These are phyloP conservation scores for Hypomontagnella monticulosa DNA, from an alignment of 495 filamentous ascomycete genomes.

Conservation along the genomic window DNA sequence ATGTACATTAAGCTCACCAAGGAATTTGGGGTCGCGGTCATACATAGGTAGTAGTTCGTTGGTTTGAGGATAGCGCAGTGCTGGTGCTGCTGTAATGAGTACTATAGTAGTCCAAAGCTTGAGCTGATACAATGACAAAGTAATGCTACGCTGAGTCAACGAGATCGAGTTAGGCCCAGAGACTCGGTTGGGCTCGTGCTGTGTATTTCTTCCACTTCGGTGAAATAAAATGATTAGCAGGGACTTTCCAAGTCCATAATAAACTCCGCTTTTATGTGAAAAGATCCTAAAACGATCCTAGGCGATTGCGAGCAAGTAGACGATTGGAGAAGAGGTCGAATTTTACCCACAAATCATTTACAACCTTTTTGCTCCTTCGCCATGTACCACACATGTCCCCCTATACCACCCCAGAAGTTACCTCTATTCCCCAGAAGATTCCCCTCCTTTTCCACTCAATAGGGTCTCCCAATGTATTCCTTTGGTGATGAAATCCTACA, in stretches of 20 bases:
- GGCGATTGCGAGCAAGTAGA: background rate
- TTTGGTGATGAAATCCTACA: slow-evolving; percentile 19
- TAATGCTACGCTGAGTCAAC: slow-evolving; percentile 1
- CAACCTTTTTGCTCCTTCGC: too few species aligned
- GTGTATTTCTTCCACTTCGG: slow-evolving; percentile 23
- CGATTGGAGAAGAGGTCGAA: slow-evolving; percentile 20
- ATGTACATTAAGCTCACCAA: background rate
- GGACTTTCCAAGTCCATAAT: slow-evolving; percentile 20
- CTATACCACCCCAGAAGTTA: slow-evolving; percentile 7
- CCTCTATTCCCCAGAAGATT: slow-evolving; percentile 26
- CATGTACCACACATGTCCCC: background rate
- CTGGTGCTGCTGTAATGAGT: background rate
- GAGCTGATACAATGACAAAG: background rate
- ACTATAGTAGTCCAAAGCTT: too few species aligned
- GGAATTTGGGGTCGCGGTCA: slow-evolving; percentile 14
- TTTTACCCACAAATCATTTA: slow-evolving; percentile 14
- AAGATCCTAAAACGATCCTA: slow-evolving; percentile 10
- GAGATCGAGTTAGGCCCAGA: background rate
- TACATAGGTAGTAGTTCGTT: too few species aligned
- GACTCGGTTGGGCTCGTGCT: background rate
- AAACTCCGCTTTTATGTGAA: slow-evolving; percentile 5
- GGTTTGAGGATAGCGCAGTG: background rate
- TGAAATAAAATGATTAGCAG: slow-evolving; percentile 31
- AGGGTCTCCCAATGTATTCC: slow-evolving; percentile 19
- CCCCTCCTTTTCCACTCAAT: slow-evolving; percentile 43